Evolutionary conservation across 192 early-diverging fungal genomes (phyloP), one percentile per base, ranked within the genome.

Genomic region (Entomortierella beljakovae): DNA sequence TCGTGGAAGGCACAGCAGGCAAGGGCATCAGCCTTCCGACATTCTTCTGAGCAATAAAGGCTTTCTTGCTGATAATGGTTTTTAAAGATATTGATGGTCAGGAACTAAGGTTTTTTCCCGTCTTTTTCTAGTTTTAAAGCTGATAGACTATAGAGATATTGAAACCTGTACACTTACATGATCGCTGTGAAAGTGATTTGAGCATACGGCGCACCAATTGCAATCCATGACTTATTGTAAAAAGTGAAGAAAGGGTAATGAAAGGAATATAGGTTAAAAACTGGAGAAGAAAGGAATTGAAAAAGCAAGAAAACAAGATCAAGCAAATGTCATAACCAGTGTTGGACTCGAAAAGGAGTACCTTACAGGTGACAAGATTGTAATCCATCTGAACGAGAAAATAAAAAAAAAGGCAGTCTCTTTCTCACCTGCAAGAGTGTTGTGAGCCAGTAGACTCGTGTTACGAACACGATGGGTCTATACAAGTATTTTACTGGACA

Each of bases 131-230:
- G n/a, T n/a, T n/a, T n/a, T n/a, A n/a, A n/a, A n/a, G n/a, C n/a
- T n/a, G n/a, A n/a, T n/a, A n/a, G n/a, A n/a, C n/a, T n/a, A n/a
- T n/a, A 50, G 23, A 23, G 1, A 4, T 6, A 33, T 35, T 4
- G 22, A 1, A 26, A 34, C 10, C 10, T 31, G 31, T 29, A 3
- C 8, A 57, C 75, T 53, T 70, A 79, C 75, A 79, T 61, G 26
- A 1, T 79, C 75, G 29, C 75, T 65, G 57, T 79, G 68, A 62
- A 79, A 79, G 61, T 79, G 75, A 25, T 70, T 79, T 7, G 75
- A 69, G 75, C 75, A 79, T n/a, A 70, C 68, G 20, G 75, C 75
- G 48, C 75, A 79, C 75, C 75, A 79, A 51, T 79, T 79, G 50
- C 75, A 79, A 33, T 79, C 75, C 75, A 79, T 79, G 15, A 35